Evolutionary conservation across 2,329 filamentous ascomycete genomes (phyloP), one percentile per base, ranked within the genome.

Genomic region (Zymoseptoria passerinii): DNA sequence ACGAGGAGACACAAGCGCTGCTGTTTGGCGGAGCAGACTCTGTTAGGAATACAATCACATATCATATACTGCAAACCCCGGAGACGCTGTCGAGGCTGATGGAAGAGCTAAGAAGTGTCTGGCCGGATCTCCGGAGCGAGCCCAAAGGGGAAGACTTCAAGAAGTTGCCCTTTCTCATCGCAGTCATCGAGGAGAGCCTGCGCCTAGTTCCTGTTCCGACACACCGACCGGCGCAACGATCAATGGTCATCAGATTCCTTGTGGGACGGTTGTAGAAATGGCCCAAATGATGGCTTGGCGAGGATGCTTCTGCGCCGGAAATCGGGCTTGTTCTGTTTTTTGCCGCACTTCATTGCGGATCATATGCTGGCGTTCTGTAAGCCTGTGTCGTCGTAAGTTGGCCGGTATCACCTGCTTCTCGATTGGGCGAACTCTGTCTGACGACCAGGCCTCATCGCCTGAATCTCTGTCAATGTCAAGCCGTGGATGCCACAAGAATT

Each of bases 271-370:
- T 0, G 76, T 81, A 4, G 73, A 70, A 40, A 74, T 78, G 62
- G 76, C 77, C 3, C 76, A 80, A 7, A 80, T 79, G 61, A 78
- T 80, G 2, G n/a, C n/a, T n/a, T n/a, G n/a, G n/a, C n/a, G n/a
- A n/a, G n/a, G n/a, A n/a, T n/a, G n/a, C n/a, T n/a, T n/a, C n/a
- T n/a, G n/a, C n/a, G n/a, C n/a, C n/a, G n/a, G n/a, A n/a, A n/a
- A n/a, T n/a, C n/a, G n/a, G n/a, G n/a, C n/a, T n/a, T n/a, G n/a
- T n/a, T n/a, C n/a, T n/a, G n/a, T n/a, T n/a, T n/a, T n/a, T n/a
- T 62, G 58, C 61, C 59, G 23, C 19, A 48, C 16, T 63, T 63
- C 56, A 50, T 44, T 3, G 51, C 49, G n/a, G 57, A 49, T 18
- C 60, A 61, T 19, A 50, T 62, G 57, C 40, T 56, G 19, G 59